Conservation (phyloP, 2,329 filamentous ascomycete genomes). For the Thelonectria blattea region DNA sequence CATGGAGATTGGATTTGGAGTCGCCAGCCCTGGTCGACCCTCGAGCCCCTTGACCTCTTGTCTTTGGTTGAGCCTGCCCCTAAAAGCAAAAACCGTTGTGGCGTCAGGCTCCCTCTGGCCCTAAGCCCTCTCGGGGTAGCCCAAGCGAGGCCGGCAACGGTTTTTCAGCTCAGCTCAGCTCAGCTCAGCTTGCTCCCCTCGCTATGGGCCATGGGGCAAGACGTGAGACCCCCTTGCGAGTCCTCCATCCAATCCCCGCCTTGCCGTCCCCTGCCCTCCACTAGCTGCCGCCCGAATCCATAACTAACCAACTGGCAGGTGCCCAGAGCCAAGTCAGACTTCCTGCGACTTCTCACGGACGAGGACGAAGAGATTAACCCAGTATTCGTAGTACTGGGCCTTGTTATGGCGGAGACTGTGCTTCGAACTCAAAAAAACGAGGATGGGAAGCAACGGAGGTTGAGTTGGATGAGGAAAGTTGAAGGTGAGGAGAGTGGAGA, state of each 20-base stretch:
- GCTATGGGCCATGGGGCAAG: background rate
- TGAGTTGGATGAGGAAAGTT: no score
- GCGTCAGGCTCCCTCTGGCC: constrained; percentile 30
- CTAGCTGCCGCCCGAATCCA: background rate
- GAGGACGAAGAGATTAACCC: no score
- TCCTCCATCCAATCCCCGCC: background rate
- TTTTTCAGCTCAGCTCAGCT: constrained; percentile 37
- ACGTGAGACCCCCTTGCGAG: background rate
- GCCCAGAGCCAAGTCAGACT: no score
- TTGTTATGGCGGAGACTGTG: no score
- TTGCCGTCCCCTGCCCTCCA: constrained; percentile 21
- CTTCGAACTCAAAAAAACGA: no score
- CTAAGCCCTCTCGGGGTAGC: constrained; percentile 28
- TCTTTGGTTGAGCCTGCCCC: constrained; percentile 21
- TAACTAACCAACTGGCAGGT: no score
- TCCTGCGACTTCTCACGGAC: no score
- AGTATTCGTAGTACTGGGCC: no score
- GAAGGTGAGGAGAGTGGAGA: no score
- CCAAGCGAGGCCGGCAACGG: constrained; percentile 35
- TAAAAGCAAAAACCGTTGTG: constrained; percentile 40
- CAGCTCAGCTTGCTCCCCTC: constrained; percentile 23
- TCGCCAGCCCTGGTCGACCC: constrained; percentile 6
- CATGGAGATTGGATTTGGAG: constrained; percentile 17
- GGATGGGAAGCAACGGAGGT: no score
- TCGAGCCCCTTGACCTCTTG: constrained; percentile 20